Base-by-base conservation (phyloP, 208 protist species). In the Lotmaria passim region DNA sequence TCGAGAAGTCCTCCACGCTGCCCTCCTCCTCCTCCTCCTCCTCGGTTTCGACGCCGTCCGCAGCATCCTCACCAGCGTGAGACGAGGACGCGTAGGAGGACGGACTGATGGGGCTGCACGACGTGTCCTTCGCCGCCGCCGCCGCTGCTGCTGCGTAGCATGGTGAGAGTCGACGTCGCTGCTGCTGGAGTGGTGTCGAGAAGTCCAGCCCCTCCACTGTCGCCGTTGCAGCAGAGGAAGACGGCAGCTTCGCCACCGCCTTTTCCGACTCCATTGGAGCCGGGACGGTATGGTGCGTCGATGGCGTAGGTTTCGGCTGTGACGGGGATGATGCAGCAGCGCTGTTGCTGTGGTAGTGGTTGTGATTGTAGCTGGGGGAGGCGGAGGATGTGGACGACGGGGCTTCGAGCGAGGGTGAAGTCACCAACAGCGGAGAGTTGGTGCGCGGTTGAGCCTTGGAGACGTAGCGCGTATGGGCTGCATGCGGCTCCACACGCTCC, bases 311-410 rank as follows among this genome's bases (percentile, higher is more conserved):
- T n/a, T n/a, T n/a, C n/a, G n/a, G n/a, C n/a, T n/a, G n/a, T n/a
- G n/a, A n/a, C n/a, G 10, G 41, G 7, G 5, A 17, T 46, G 41
- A 17, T 5, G 3, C 3, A 46, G n/a, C 41, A 17, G 41, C 15
- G 11, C 3, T 46, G 41, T 10, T 5, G 15, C 6, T 19, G 21
- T 44, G 39, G 15, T 24, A 28, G n/a, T 28, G 57, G 7, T 14
- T 5, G 17, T n/a, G 28, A 12, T 23, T 63, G 43, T 39, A 15
- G 4, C 8, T 3, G 0, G 59, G 31, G 3, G 59, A 65, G 7
- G 31, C n/a, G 19, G 59, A 65, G 44, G 59, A 65, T 28, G 46
- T n/a, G 1, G 59, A 65, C 17, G 59, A 65, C 17, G 59, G 59
- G 17, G 44, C 59, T 23, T 52, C 59, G 23, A 65, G 59, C 17